Evolutionary conservation across 257 asterid genomes (phyloP).

Genomic region (Paulownia fortunei): DNA sequence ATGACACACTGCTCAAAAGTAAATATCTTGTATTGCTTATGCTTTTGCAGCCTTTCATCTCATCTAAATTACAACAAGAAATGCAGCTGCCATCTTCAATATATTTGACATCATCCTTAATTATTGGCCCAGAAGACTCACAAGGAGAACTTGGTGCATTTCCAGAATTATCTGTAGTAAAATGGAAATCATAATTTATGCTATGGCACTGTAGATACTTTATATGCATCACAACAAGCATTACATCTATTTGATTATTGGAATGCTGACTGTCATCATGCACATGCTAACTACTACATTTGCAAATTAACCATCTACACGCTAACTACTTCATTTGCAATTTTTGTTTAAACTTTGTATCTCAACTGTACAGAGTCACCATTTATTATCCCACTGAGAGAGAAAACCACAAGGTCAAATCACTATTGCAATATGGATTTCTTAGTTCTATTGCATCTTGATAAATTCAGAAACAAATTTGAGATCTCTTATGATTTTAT

Average conservation of each 20-base stretch:
- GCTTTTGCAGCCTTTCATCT: slow-evolving; percentile 32
- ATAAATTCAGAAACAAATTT: neutral
- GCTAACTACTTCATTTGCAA: neutral
- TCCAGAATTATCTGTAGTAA: slow-evolving; percentile 47
- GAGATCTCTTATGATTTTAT: neutral
- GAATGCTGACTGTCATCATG: neutral
- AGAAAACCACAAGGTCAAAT: neutral
- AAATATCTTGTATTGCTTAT: slow-evolving; percentile 34
- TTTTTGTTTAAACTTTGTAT: neutral
- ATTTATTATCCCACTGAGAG: neutral
- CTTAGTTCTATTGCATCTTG: neutral
- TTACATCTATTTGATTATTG: neutral
- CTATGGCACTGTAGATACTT: neutral
- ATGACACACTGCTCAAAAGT: slow-evolving; percentile 49
- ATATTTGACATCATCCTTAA: slow-evolving; percentile 19
- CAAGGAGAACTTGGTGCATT: slow-evolving; percentile 26
- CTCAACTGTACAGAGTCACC: neutral
- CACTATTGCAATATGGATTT: neutral
- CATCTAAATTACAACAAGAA: neutral
- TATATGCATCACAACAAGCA: neutral
- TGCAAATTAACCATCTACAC: neutral
- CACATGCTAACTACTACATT: no score
- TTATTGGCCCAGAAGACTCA: slow-evolving; percentile 29
- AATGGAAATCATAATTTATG: slow-evolving; percentile 12
- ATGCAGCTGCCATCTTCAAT: slow-evolving; percentile 22